Percentiles rank a stretch among this genome's conserved stretches.
Evolutionary conservation across 2,329 filamentous ascomycete species (phyloP).

Genomic region (Fusarium duplospermum): DNA sequence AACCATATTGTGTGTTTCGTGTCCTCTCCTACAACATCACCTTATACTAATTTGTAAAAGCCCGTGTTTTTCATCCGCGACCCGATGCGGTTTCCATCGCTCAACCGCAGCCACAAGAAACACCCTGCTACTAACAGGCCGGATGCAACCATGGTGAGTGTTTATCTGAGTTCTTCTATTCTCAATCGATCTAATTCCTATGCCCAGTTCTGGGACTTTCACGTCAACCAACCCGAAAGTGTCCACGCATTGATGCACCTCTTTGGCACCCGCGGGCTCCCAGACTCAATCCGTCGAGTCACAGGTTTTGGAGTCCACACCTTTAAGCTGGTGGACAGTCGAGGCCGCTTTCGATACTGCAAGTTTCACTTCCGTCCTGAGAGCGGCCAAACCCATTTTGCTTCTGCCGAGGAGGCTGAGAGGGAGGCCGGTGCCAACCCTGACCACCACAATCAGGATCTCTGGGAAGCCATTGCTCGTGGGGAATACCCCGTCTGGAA

Average conservation of each 20-base stretch:
- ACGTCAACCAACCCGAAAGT: slow-evolving; percentile 29
- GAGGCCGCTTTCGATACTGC: slow-evolving; percentile 12
- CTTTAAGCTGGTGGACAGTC: slow-evolving; percentile 12
- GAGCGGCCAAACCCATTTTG: background rate
- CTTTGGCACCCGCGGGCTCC: slow-evolving; percentile 18
- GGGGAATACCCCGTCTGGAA: slow-evolving; percentile 63
- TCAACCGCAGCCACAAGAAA: slow-evolving; percentile 84
- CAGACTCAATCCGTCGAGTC: slow-evolving; percentile 12
- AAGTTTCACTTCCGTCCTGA: slow-evolving; percentile 23
- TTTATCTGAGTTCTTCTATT: background rate
- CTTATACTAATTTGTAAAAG: background rate
- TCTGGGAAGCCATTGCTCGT: slow-evolving; percentile 54
- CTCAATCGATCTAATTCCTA: background rate
- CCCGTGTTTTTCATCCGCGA: slow-evolving; percentile 83
- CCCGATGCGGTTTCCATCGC: slow-evolving; percentile 78
- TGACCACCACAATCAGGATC: slow-evolving; percentile 29
- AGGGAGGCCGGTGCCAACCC: slow-evolving; percentile 18
- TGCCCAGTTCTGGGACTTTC: slow-evolving; percentile 23
- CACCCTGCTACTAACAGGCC: slow-evolving; percentile 69
- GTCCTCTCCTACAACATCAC: background rate
- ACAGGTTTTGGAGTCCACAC: slow-evolving; percentile 25
- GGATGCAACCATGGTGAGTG: slow-evolving; percentile 7
- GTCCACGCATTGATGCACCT: slow-evolving; percentile 26
- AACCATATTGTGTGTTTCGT: background rate
- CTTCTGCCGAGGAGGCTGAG: slow-evolving; percentile 3